A percentile compares a stretch with the other conserved stretches of the same genome.
These are phyloP conservation scores for Cercospora sp. DNA, from an alignment of 2,329 filamentous ascomycete species.

Conservation along the genomic window DNA sequence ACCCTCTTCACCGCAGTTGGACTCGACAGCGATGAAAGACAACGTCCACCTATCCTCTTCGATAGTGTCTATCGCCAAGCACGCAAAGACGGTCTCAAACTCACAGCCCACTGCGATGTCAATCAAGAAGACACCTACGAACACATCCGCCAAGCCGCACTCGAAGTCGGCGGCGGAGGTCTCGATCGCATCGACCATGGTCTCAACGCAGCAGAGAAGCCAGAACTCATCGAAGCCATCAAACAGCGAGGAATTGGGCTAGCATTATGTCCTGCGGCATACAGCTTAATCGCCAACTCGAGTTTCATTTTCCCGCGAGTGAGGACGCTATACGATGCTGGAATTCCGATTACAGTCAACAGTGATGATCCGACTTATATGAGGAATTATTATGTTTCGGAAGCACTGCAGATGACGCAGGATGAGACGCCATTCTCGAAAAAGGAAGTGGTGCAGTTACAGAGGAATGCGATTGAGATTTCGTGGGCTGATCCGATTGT, in stretches of 20 bases:
- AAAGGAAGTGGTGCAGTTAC: constrained; percentile 47
- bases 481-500: constrained; percentile 48
- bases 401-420: constrained; percentile 50
- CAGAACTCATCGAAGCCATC: constrained; percentile 40
- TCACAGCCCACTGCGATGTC: constrained; percentile 55
- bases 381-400: constrained; percentile 53
- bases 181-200: constrained; percentile 48
- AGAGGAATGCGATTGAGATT: constrained; percentile 48
- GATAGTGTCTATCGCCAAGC: constrained; percentile 44
- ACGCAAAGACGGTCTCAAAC: constrained; percentile 44
- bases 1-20: constrained; percentile 49
- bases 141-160: constrained; percentile 45
- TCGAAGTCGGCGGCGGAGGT: constrained; percentile 35
- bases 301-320: constrained; percentile 48
- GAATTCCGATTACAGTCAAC: constrained; percentile 51
- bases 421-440: constrained; percentile 45
- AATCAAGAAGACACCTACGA: constrained; percentile 51
- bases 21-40: constrained; percentile 50
- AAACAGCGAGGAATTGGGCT: constrained; percentile 40
- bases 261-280: constrained; percentile 48
- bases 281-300: constrained; percentile 45
- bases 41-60: constrained; percentile 50
- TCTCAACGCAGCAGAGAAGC: constrained; percentile 42
- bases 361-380: constrained; percentile 55
- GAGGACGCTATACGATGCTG: constrained; percentile 45